Conservation (phyloP, 257 asterid species). For the Solanum sejunctum region DNA sequence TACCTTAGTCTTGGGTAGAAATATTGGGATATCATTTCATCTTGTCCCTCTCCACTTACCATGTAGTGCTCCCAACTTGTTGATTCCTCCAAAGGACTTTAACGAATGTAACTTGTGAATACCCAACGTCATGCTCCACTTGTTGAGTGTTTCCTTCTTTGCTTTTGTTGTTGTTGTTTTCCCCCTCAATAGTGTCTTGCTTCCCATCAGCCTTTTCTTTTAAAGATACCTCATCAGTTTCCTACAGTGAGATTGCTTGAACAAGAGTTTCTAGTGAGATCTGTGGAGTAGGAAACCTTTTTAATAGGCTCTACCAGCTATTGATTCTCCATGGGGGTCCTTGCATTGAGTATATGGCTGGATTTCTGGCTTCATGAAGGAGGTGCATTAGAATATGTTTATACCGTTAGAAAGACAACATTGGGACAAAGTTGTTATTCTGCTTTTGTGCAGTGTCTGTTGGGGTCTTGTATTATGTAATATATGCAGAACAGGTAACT, state of each 20-base stretch:
- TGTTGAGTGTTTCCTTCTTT: neutral
- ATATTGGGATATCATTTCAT: too few species aligned
- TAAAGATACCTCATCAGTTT: neutral
- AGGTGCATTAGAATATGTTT: neutral
- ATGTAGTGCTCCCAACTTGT: too few species aligned
- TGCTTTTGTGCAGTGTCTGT: neutral
- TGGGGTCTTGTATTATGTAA: neutral
- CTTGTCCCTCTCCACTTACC: too few species aligned
- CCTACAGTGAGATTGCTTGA: neutral
- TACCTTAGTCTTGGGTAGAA: too few species aligned
- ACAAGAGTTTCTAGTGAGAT: neutral
- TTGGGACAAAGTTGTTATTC: neutral
- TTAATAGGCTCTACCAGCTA: neutral
- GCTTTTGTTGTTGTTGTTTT: neutral
- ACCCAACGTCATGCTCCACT: neutral
- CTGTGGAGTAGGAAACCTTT: neutral
- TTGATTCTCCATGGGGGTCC: neutral
- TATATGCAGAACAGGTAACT: neutral
- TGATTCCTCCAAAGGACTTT: too few species aligned
- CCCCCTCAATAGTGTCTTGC: neutral
- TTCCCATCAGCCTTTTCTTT: neutral
- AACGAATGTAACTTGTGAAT: neutral
- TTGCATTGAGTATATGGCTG: neutral
- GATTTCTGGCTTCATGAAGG: neutral
- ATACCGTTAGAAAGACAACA: neutral